phyloP scores from a whole-genome alignment of 805 yeast species.

The Scheffersomyces coipomensis region DNA sequence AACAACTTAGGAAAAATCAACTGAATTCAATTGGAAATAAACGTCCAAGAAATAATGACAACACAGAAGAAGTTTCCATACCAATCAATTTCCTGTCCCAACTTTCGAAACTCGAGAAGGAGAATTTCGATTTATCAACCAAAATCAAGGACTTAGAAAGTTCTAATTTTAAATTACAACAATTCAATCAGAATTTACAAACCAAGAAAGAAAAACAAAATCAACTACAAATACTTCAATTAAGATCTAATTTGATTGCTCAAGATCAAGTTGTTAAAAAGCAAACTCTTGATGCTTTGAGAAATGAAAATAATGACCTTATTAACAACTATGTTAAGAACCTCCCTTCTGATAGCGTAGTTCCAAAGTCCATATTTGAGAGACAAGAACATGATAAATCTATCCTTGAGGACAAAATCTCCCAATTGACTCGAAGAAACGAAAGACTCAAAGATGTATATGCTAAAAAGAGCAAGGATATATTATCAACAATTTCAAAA shows the following conservation, averaged over 20 bases:
- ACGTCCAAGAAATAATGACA: slow-evolving; percentile 6
- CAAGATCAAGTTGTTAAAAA: slow-evolving; percentile 61
- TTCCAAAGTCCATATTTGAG: slow-evolving; percentile 67
- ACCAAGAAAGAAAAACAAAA: slow-evolving; percentile 17
- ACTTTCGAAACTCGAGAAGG: slow-evolving; percentile 31
- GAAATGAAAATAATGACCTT: slow-evolving; percentile 59
- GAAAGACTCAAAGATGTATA: slow-evolving; percentile 57
- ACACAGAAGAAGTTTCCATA: too few species aligned
- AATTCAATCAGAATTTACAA: slow-evolving; percentile 28
- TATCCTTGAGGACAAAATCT: slow-evolving; percentile 45
- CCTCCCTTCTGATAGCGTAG: slow-evolving; percentile 18
- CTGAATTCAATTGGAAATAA: slow-evolving; percentile 24
- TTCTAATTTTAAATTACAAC: slow-evolving; percentile 31
- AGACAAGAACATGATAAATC: slow-evolving; percentile 55
- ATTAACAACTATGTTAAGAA: slow-evolving; percentile 24
- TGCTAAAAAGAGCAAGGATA: slow-evolving; percentile 66
- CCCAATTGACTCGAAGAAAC: slow-evolving; percentile 50
- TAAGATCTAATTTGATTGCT: slow-evolving; percentile 63
- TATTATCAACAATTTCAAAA: slow-evolving; percentile 62
- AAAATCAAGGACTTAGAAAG: slow-evolving; percentile 35
- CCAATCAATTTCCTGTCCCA: slow-evolving; percentile 11
- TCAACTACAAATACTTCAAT: slow-evolving; percentile 52
- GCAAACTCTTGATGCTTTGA: slow-evolving; percentile 48
- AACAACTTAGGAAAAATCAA: slow-evolving; percentile 30
- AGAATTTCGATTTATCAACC: slow-evolving; percentile 37